A percentile compares a stretch with the other conserved stretches of the same genome.
These are phyloP conservation scores for Amaranthus palmeri DNA, from an alignment of 148 eudicot species.

Conservation along the genomic window DNA sequence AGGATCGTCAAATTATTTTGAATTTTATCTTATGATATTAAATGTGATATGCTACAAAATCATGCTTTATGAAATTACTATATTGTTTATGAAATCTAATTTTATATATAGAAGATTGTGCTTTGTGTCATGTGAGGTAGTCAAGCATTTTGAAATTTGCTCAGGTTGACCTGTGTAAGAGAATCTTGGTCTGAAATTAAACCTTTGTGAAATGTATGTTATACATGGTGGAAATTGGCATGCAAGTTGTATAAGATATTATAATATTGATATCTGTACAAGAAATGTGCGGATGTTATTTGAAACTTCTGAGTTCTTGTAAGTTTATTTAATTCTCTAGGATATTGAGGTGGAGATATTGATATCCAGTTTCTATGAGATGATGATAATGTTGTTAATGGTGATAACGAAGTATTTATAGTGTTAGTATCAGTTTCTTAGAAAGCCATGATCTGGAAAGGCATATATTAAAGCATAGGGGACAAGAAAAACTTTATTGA, in stretches of 20 bases:
- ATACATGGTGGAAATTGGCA: neutral
- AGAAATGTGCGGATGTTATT: neutral
- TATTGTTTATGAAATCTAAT: neutral
- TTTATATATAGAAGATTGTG: neutral
- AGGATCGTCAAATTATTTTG: neutral
- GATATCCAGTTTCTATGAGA: too few species aligned
- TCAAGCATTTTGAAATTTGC: neutral
- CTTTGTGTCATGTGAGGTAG: neutral
- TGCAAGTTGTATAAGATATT: neutral
- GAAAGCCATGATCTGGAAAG: neutral
- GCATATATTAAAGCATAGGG: neutral
- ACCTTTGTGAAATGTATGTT: too few species aligned
- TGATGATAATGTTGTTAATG: too few species aligned
- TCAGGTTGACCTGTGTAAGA: neutral
- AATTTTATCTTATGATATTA: too few species aligned
- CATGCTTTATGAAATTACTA: neutral
- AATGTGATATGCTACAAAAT: neutral
- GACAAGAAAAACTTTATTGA: neutral
- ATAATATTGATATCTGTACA: neutral
- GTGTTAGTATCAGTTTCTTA: neutral
- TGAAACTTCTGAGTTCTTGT: neutral
- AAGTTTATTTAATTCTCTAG: neutral
- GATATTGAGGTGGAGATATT: too few species aligned
- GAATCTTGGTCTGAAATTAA: too few species aligned
- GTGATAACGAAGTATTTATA: too few species aligned